A percentile compares a stretch with the other conserved stretches of the same genome.
phyloP scores from a whole-genome alignment of 2,329 filamentous ascomycete species.

The Emmonsiellopsis sp. region DNA sequence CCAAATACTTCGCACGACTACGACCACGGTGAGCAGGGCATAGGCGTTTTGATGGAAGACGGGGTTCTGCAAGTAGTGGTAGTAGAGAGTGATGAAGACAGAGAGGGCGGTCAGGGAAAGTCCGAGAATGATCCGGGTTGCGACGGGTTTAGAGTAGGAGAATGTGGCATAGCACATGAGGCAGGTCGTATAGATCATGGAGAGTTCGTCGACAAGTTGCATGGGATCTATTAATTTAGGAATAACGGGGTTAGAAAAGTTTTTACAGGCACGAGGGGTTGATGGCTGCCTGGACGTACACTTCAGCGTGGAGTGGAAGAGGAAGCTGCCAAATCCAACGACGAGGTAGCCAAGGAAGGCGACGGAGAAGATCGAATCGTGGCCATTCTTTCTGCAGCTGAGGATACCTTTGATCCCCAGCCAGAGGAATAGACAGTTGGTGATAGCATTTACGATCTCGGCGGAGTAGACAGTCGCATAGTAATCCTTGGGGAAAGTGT shows the following conservation, averaged over 20 bases:
- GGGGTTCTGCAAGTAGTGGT: slow-evolving; percentile 73
- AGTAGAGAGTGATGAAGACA: slow-evolving; percentile 67
- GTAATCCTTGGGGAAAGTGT: slow-evolving; percentile 49
- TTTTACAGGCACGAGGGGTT: slow-evolving; percentile 1
- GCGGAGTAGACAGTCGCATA: slow-evolving; percentile 66
- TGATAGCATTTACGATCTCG: slow-evolving; percentile 71
- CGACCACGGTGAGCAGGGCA: slow-evolving; percentile 58
- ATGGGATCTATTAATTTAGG: slow-evolving; percentile 46
- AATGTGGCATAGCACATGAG: slow-evolving; percentile 67
- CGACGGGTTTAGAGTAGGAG: slow-evolving; percentile 52
- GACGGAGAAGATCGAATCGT: slow-evolving; percentile 67
- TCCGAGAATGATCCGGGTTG: slow-evolving; percentile 46
- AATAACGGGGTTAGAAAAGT: slow-evolving; percentile 13
- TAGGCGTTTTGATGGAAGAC: slow-evolving; percentile 76
- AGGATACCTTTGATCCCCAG: slow-evolving; percentile 65
- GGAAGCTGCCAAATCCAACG: slow-evolving; percentile 52
- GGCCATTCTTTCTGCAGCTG: slow-evolving; percentile 61
- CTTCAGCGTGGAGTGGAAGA: slow-evolving; percentile 56
- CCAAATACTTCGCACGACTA: slow-evolving; percentile 65
- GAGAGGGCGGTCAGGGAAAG: slow-evolving; percentile 46
- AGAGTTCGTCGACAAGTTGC: slow-evolving; percentile 62
- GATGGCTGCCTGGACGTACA: slow-evolving; percentile 29
- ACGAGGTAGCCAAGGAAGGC: slow-evolving; percentile 53
- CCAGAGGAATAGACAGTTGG: slow-evolving; percentile 72
- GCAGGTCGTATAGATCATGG: slow-evolving; percentile 64